Conservation (phyloP, 2,329 filamentous ascomycete species). For the Acrocalymma vagum region DNA sequence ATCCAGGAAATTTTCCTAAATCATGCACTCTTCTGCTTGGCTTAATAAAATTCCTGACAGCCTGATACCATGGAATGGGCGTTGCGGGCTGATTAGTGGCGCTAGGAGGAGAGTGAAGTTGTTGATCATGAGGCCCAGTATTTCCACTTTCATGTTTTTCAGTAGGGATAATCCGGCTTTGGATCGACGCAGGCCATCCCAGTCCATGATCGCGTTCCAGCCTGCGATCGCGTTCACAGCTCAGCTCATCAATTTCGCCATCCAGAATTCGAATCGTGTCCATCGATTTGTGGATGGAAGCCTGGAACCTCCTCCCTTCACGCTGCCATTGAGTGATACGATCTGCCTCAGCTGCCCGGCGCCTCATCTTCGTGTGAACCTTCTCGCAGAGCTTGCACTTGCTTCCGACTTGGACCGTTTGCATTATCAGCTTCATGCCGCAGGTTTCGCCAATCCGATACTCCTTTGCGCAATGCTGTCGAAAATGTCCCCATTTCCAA, state of each 20-base stretch:
- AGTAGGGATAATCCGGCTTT: no score
- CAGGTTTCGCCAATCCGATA: conserved; percentile 94
- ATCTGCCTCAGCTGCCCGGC: conserved; percentile 73
- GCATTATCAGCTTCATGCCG: conserved; percentile 85
- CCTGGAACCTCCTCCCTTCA: conserved; percentile 67
- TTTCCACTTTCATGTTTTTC: no score
- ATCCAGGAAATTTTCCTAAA: no score
- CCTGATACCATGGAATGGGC: no score
- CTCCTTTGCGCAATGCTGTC: conserved; percentile 88
- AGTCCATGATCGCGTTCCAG: conserved; percentile 30
- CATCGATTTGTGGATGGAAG: conserved; percentile 69
- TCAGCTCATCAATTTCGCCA: conserved; percentile 71
- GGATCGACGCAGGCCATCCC: no score
- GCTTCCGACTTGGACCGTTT: conserved; percentile 67
- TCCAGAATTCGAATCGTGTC: conserved; percentile 76
- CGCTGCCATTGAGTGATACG: conserved; percentile 78
- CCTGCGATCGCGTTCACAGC: conserved; percentile 56
- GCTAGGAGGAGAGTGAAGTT: no score
- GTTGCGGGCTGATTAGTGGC: no score
- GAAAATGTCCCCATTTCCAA: conserved; percentile 93
- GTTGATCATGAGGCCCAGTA: no score
- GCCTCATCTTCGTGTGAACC: conserved; percentile 81
- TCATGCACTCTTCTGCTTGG: no score
- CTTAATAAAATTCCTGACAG: no score
- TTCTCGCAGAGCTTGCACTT: conserved; percentile 86